Evolutionary conservation across 345 rosid species (phyloP).

Genomic region (Diplotaxis tenuifolia): DNA sequence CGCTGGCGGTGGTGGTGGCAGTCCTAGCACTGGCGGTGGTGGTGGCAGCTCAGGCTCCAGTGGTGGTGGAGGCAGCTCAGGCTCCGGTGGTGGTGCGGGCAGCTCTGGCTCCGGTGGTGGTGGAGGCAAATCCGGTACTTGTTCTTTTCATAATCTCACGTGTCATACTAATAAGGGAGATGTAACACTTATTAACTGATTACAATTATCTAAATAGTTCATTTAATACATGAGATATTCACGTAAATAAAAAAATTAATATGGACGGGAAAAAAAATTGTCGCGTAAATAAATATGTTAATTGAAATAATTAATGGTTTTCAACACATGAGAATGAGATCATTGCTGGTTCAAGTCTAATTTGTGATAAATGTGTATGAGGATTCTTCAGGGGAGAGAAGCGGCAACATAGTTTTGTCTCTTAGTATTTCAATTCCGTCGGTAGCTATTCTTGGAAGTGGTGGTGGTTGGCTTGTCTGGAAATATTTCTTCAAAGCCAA

Average conservation of each 20-base stretch:
- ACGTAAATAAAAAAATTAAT: not conserved
- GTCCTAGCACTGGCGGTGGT: not conserved
- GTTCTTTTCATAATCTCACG: not conserved
- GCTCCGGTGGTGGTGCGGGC: not conserved
- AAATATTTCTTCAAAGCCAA: slow-evolving; percentile 2
- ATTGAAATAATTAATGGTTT: not conserved
- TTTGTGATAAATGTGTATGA: slow-evolving; percentile 4
- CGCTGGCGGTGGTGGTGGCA: slow-evolving; percentile 1
- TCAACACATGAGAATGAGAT: not conserved
- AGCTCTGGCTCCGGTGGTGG: not conserved
- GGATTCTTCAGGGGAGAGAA: slow-evolving; percentile 14
- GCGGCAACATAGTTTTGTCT: slow-evolving; percentile 5
- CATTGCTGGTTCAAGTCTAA: not conserved
- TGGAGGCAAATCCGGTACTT: slow-evolving; percentile 21
- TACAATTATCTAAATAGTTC: not conserved
- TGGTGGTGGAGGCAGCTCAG: not conserved
- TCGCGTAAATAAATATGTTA: not conserved
- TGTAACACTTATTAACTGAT: not conserved
- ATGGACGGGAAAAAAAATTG: not conserved
- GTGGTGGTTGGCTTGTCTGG: not conserved
- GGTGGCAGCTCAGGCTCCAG: not conserved
- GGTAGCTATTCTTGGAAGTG: not conserved
- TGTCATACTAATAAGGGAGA: not conserved
- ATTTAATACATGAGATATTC: not conserved
- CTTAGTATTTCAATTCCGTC: slow-evolving; percentile 19